These are phyloP conservation scores for Aspergillus terreus DNA, from an alignment of 2,329 filamentous ascomycete genomes.

Conservation along the genomic window DNA sequence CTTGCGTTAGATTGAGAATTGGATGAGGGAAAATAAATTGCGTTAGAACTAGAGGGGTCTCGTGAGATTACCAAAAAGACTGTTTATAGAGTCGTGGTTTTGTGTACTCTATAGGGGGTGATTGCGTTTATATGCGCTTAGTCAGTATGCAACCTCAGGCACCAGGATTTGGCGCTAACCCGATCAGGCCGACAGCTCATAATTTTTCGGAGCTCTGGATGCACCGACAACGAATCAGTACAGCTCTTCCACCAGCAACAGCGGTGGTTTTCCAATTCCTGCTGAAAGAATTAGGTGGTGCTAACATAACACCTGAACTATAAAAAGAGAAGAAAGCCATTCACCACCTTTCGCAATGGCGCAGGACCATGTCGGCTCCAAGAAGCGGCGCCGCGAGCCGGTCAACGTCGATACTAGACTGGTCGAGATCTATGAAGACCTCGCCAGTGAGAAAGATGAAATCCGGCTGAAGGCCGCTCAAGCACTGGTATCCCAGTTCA, in stretches of 20 bases:
- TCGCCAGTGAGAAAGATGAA: constrained; percentile 45
- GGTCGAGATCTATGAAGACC: constrained; percentile 48
- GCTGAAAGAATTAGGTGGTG: neutral
- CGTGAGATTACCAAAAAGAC: too few relatives aligned
- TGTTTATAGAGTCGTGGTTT: too few relatives aligned
- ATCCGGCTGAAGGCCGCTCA: constrained; percentile 45
- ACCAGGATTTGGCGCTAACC: constrained; percentile 17
- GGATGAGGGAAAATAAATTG: too few relatives aligned
- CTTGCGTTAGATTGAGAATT: too few relatives aligned
- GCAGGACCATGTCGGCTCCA: constrained; percentile 20
- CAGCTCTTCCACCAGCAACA: neutral
- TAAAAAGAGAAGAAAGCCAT: neutral
- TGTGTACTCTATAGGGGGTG: neutral
- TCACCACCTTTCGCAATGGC: constrained; percentile 21
- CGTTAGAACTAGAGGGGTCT: too few relatives aligned
- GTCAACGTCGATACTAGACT: constrained; percentile 43
- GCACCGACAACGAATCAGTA: constrained; percentile 2
- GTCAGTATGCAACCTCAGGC: neutral
- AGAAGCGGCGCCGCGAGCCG: constrained; percentile 40
- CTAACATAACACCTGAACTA: neutral
- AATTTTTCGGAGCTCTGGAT: constrained; percentile 17
- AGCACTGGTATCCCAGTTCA: constrained; percentile 42
- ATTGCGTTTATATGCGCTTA: neutral
- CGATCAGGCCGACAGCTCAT: constrained; percentile 11
- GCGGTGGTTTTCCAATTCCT: neutral